phyloP scores from a whole-genome alignment of 164 flowering plant species.

The Piper betle region DNA sequence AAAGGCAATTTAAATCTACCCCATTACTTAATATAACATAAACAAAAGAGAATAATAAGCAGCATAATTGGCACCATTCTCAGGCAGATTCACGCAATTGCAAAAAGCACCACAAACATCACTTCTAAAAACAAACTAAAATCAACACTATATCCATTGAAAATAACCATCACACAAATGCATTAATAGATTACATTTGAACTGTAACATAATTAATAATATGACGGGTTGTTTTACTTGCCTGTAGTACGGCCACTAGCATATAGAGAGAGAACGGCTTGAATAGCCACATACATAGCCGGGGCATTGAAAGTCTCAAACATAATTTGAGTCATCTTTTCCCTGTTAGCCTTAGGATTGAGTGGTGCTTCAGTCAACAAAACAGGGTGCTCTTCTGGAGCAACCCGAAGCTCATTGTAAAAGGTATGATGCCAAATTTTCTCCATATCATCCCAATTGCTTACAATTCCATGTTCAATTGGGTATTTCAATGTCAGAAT shows the following conservation, averaged over 20 bases:
- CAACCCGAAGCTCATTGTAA: conserved; percentile 52
- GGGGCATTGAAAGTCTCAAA: conserved; percentile 53
- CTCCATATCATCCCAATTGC: conserved; percentile 78
- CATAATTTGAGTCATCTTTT: conserved; percentile 62
- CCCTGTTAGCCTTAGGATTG: conserved; percentile 61
- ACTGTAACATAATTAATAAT: no score
- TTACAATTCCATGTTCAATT: conserved; percentile 70
- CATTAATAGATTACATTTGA: no score
- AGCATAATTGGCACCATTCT: no score
- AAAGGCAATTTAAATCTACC: no score
- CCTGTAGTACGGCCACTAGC: conserved; percentile 81
- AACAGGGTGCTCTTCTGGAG: conserved; percentile 68
- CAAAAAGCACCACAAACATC: no score
- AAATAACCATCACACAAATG: no score
- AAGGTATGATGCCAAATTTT: conserved; percentile 66
- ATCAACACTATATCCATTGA: no score
- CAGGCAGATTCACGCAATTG: no score
- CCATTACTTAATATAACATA: no score
- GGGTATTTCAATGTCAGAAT: conserved; percentile 54
- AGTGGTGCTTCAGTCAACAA: conserved; percentile 62
- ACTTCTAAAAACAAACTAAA: no score
- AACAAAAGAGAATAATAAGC: no score
- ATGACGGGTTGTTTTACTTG: conserved; percentile 7
- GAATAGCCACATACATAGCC: conserved; percentile 60
- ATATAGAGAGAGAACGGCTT: conserved; percentile 58